Base-by-base conservation (phyloP, 257 asterid species). In the Solanum virginianum region DNA sequence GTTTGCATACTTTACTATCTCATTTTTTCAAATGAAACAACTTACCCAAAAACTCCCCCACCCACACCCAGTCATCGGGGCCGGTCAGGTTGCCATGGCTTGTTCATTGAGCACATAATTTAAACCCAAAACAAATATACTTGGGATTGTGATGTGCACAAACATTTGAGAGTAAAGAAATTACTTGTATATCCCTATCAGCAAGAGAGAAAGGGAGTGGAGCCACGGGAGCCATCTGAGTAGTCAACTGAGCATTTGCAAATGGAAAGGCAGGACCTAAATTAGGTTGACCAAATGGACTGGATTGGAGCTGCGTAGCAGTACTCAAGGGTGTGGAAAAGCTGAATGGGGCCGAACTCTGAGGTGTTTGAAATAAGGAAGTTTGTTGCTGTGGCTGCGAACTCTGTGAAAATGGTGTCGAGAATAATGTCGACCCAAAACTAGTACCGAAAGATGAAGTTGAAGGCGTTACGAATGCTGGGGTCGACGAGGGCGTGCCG, bases 211-310 rank as follows among this genome's bases (percentile, higher is more conserved):
- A 91, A 5, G 98, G 97, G 24, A 95, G 93, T 29, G 99, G 98
- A 80, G 99, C 93, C 17, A 95, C 98, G 0, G 99, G 98, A 79
- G 99, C 99, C 99, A 97, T 97, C 91, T 95, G 98, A 86, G 99
- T 97, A 62, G 98, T 95, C 90, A 95, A 88, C 77, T 94, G 99
- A 86, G 92, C 89, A 88, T 92, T 94, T 88, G 90, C 87, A 74
- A 91, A 91, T 87, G 90, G 91, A 68, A 87, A 84, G 20, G 92
- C 60, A 41, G 92, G 83, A 47, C 89, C 75, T 53, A 90, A 87
- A 89, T 86, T 62, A 9, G 85, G 8, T 83, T 89, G 92, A 57
- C 87, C 88, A 80, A 90, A 92, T 36, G 95, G 93, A 83, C 92
- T 85, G 20, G 79, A 15, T 65, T 91, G 97, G 55, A 92, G 79